Conservation (phyloP, 305 asterid species). For the Solanum chacoense region DNA sequence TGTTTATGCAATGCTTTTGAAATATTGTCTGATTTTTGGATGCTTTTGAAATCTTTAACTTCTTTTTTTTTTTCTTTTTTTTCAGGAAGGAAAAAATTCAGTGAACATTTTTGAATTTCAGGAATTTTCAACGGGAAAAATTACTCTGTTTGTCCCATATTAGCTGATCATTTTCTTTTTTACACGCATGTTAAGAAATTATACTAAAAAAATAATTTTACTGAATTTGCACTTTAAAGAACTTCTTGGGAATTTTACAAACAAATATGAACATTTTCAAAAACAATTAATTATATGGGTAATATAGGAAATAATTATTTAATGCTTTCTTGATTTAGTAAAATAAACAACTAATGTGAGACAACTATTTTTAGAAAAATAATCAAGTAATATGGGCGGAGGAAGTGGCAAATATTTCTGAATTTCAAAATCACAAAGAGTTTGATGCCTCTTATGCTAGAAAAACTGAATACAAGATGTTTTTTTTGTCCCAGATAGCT, state of each 20-base stretch:
- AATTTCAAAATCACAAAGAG: neutral
- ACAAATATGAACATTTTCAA: neutral
- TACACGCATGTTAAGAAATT: neutral
- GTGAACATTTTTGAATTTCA: neutral
- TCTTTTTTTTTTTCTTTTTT: too few relatives aligned
- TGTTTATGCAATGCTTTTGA: neutral
- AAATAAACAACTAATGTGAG: neutral
- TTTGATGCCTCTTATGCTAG: neutral
- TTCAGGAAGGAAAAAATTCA: neutral
- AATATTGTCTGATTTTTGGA: too few relatives aligned
- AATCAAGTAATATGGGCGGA: neutral
- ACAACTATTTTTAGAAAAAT: neutral
- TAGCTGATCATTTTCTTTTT: too few relatives aligned
- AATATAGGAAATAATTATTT: too few relatives aligned
- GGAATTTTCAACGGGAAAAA: neutral
- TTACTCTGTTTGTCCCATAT: neutral
- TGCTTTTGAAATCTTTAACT: too few relatives aligned
- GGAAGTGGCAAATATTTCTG: neutral
- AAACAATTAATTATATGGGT: neutral
- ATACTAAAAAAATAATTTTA: too few relatives aligned
- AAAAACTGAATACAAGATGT: neutral
- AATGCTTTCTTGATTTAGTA: neutral
- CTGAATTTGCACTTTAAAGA: neutral
- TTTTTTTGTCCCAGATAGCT: neutral
- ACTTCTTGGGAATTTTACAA: neutral